These are phyloP conservation scores for Brettanomyces anomalus DNA, from an alignment of 805 yeast genomes.

Conservation along the genomic window DNA sequence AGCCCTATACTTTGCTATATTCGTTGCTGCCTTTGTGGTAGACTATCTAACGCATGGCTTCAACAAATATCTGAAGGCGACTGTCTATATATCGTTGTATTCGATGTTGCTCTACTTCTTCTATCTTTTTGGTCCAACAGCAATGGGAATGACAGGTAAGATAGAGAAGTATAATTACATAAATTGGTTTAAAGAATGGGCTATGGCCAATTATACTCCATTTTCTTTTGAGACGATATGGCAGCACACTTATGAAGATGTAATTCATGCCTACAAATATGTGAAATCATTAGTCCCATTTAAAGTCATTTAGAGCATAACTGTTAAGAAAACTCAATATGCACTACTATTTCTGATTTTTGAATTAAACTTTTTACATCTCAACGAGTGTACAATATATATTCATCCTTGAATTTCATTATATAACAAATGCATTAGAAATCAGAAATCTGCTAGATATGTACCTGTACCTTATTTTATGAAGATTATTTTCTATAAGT, in stretches of 20 bases:
- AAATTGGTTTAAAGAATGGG: conserved; percentile 43
- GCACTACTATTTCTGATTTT: neutral
- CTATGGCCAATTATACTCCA: conserved; percentile 5
- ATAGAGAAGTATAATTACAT: conserved; percentile 30
- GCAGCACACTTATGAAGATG: neutral
- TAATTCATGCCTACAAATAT: neutral
- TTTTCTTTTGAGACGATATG: neutral
- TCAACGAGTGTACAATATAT: too few relatives aligned
- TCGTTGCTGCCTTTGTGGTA: conserved; percentile 43
- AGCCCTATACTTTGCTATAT: conserved; percentile 68
- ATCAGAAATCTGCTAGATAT: too few relatives aligned
- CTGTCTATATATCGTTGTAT: conserved; percentile 33
- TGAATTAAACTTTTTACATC: neutral
- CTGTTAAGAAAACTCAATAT: too few relatives aligned
- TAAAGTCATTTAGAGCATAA: too few relatives aligned
- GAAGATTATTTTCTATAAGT: too few relatives aligned
- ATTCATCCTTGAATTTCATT: too few relatives aligned
- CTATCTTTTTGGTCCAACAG: conserved; percentile 50
- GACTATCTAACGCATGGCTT: conserved; percentile 33
- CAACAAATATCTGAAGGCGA: conserved; percentile 18
- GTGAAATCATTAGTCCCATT: neutral
- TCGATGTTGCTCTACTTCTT: conserved; percentile 41
- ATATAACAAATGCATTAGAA: too few relatives aligned
- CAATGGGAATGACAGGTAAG: conserved; percentile 59
- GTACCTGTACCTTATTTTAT: too few relatives aligned